Percentiles rank a stretch among this genome's conserved stretches.
These are phyloP conservation scores for Claviceps maximensis DNA, from an alignment of 2,329 filamentous ascomycete species.

Conservation along the genomic window DNA sequence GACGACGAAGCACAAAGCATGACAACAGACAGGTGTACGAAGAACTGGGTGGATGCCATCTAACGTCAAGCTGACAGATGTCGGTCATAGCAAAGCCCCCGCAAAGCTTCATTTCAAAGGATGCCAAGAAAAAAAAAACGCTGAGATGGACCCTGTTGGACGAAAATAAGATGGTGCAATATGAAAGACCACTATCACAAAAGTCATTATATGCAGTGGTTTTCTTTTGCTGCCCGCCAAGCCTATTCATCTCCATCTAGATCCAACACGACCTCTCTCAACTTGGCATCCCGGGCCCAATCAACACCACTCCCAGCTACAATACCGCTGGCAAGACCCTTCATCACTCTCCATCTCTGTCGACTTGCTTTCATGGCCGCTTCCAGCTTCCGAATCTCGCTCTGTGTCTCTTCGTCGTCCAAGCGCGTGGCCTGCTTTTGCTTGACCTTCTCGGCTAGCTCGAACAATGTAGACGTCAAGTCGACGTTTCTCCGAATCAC, in stretches of 20 bases:
- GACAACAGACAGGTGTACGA: no score
- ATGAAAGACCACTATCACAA: no score
- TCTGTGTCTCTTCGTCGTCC: slow-evolving; percentile 35
- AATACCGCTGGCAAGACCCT: slow-evolving; percentile 64
- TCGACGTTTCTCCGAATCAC: slow-evolving; percentile 47
- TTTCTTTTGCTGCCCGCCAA: neutral
- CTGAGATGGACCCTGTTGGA: no score
- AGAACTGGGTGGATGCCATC: no score
- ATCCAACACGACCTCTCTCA: slow-evolving; percentile 62
- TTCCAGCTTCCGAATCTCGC: slow-evolving; percentile 46
- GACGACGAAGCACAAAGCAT: no score
- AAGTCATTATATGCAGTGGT: neutral
- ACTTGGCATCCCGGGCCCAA: slow-evolving; percentile 57
- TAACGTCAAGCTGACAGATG: no score
- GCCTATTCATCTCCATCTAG: slow-evolving; percentile 25
- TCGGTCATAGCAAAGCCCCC: no score
- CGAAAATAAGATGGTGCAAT: no score
- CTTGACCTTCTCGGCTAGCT: slow-evolving; percentile 44
- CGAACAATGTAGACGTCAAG: slow-evolving; percentile 48
- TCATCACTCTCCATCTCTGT: slow-evolving; percentile 60
- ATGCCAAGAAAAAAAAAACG: no score
- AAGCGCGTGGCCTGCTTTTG: slow-evolving; percentile 39
- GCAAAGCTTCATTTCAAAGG: no score
- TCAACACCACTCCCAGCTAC: slow-evolving; percentile 72
- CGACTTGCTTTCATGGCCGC: slow-evolving; percentile 46